A percentile compares a stretch with the other conserved stretches of the same genome.
Conservation (phyloP, 169 alveolate genomes). For the Plasmodium malariae region DNA sequence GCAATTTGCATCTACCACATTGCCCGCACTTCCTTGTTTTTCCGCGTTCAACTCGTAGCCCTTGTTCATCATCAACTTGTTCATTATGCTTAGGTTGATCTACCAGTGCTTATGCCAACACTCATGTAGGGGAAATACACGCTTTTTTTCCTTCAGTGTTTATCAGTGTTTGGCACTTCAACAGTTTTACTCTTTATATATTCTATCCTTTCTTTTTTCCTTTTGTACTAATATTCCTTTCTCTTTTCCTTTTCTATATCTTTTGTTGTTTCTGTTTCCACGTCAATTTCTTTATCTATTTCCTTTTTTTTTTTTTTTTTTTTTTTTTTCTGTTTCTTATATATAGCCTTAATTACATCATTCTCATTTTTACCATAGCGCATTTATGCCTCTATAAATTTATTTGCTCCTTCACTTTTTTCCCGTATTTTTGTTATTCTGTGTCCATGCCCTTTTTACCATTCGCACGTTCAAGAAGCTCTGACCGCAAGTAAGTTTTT, state of each 20-base stretch:
- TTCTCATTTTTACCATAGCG: too few relatives aligned
- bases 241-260: background rate
- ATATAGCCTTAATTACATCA: too few relatives aligned
- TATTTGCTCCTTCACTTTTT: too few relatives aligned
- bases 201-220: background rate
- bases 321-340: background rate
- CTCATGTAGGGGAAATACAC: background rate
- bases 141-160: background rate
- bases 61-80: constrained; percentile 41
- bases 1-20: background rate
- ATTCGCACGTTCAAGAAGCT: too few relatives aligned
- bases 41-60: constrained; percentile 16
- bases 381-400: too few relatives aligned
- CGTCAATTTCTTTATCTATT: too few relatives aligned
- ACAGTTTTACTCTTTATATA: background rate
- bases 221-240: background rate
- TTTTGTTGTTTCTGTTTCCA: background rate
- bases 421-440: too few relatives aligned
- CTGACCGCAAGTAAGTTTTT: too few relatives aligned
- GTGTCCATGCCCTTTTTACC: too few relatives aligned
- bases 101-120: background rate
- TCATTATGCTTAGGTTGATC: constrained; percentile 11
- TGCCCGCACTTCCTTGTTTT: background rate
- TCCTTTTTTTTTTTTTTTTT: too few relatives aligned
- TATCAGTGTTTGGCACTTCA: background rate